Conservation (phyloP, 2,329 filamentous ascomycete genomes). For the Shiraia sp. region DNA sequence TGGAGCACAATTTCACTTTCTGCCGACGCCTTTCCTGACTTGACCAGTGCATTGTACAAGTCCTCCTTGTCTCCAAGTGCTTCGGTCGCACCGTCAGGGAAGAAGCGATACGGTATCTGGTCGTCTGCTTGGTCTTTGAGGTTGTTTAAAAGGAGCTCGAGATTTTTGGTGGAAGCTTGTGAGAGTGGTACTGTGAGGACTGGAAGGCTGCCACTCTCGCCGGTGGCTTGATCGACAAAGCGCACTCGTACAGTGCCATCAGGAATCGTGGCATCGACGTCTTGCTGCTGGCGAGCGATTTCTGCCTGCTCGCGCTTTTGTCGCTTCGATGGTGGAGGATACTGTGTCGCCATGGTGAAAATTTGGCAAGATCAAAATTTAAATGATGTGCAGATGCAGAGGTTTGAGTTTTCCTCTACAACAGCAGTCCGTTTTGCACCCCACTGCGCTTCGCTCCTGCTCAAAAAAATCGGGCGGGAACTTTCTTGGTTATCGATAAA, state of each 20-base stretch:
- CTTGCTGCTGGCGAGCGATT: slow-evolving; percentile 73
- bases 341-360: slow-evolving; percentile 73
- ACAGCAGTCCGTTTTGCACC: slow-evolving; percentile 1
- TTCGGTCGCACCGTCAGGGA: slow-evolving; percentile 53
- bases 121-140: slow-evolving; percentile 70
- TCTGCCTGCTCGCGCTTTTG: slow-evolving; percentile 77
- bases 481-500: slow-evolving; percentile 29
- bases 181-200: slow-evolving; percentile 75
- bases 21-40: slow-evolving; percentile 52
- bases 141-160: slow-evolving; percentile 84
- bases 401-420: not conserved
- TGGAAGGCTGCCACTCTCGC: slow-evolving; percentile 68
- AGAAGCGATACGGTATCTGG: slow-evolving; percentile 68
- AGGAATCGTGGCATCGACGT: slow-evolving; percentile 67
- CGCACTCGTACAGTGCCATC: slow-evolving; percentile 81
- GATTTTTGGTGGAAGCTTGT: slow-evolving; percentile 85
- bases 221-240: slow-evolving; percentile 80
- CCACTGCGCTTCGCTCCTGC: slow-evolving; percentile 2
- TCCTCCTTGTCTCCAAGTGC: slow-evolving; percentile 53
- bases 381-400: not conserved
- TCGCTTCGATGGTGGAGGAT: slow-evolving; percentile 85
- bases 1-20: slow-evolving; percentile 66
- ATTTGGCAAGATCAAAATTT: too few relatives aligned
- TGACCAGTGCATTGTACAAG: slow-evolving; percentile 46
- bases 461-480: slow-evolving; percentile 10